These are phyloP conservation scores for Obba rivulosa DNA, from an alignment of 768 basidiomycete species.

Conservation along the genomic window DNA sequence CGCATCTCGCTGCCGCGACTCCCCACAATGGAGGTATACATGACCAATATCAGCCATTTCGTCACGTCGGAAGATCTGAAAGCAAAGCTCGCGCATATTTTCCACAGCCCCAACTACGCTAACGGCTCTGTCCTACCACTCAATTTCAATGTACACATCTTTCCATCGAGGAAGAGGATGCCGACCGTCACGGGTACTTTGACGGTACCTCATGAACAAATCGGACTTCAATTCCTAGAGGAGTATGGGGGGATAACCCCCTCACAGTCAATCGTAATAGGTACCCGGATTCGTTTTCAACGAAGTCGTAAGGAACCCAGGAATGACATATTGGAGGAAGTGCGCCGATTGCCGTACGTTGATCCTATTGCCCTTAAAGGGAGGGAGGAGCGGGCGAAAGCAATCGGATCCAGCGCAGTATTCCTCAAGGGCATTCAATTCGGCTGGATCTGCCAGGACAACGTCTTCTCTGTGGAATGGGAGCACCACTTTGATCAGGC, in stretches of 20 bases:
- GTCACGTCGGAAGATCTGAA: constrained; percentile 15
- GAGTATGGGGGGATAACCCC: constrained; percentile 30
- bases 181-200: constrained; percentile 29
- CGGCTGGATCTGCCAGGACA: constrained; percentile 59
- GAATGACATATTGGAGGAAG: constrained; percentile 31
- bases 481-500: constrained; percentile 30
- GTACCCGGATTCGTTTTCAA: constrained; percentile 26
- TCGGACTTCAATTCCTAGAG: constrained; percentile 38
- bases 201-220: constrained; percentile 37
- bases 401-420: constrained; percentile 27
- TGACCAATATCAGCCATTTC: constrained; percentile 19
- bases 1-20: neutral
- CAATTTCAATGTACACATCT: constrained; percentile 53
- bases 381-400: constrained; percentile 25
- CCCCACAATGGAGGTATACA: constrained; percentile 29
- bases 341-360: constrained; percentile 30
- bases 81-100: constrained; percentile 34
- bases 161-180: constrained; percentile 16
- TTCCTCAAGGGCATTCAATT: constrained; percentile 43
- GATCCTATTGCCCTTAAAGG: constrained; percentile 34
- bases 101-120: constrained; percentile 41
- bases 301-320: constrained; percentile 9
- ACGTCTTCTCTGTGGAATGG: constrained; percentile 54
- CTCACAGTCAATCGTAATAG: constrained; percentile 22
- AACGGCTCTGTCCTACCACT: constrained; percentile 24